Evolutionary conservation across 2,329 filamentous ascomycete species (phyloP), one percentile per base, ranked within the genome.

Genomic region (Daldinia eschscholtzii): DNA sequence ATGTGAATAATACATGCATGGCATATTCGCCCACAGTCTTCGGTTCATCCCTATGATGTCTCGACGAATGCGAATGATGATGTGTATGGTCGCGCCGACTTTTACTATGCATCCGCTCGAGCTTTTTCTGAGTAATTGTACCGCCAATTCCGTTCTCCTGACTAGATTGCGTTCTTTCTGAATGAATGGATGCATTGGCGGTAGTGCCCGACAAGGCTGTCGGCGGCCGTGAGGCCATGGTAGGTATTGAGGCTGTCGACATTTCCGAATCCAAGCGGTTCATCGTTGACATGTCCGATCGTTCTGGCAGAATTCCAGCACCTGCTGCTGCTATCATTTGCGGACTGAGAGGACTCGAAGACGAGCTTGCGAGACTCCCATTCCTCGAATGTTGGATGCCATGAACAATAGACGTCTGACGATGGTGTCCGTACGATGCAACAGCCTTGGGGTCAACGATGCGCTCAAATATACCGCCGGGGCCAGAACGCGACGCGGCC

Each of bases 1-100:
- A 94, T 72, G 96, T 98, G 81, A 98, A 98, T 48, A 99, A 84
- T 74, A 98, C 95, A 81, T 98, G 95, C 68, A 99, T 84, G 20
- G 96, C 96, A 87, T 97, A 98, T 83, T 99, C 96, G 62, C 94
- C 94, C n/a, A 98, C 94, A 0, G 94, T 98, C 81, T 95, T 97
- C 72, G 92, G 88, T 71, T 97, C 93, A 60, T 91, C 88, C 73
- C 89, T 88, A 74, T 90, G 85, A 75, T 91, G 88, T 62, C 89
- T 87, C 57, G 91, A 91, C 39, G 92, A 95, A 76, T 93, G 90
- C 15, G 92, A 93, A 73, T 90, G 91, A 76, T 94, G 89, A 76
- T 92, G 91, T 6, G 86, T 83, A 77, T 93, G 91, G 70, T 94
- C 92, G 75, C 91, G 88, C 72, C 91, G 89, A 53, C 88, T 83